Conservation (phyloP, 257 asterid genomes). For the Capsicum rhomboideum region DNA sequence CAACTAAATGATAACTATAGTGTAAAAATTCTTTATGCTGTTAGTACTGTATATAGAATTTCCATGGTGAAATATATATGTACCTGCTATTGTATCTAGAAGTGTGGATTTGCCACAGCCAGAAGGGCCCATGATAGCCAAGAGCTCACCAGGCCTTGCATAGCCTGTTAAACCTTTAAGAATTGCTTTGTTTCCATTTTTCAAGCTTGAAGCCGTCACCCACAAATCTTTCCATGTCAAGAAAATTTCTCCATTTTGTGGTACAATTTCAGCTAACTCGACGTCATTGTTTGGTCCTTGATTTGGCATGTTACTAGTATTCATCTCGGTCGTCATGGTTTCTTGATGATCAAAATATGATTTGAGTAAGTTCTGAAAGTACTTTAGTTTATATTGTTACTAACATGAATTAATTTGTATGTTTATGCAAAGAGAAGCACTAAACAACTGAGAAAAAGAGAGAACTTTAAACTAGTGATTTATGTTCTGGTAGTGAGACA, state of each 20-base stretch:
- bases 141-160: constrained; percentile 1
- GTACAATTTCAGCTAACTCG: neutral
- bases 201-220: constrained; percentile 15
- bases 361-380: neutral
- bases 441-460: neutral
- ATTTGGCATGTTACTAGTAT: neutral
- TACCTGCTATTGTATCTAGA: constrained; percentile 4
- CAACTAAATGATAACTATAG: neutral
- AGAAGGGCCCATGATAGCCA: constrained; percentile 13
- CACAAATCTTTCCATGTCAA: constrained; percentile 36
- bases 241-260: neutral
- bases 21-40: neutral
- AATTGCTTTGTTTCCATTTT: constrained; percentile 4
- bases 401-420: neutral
- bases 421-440: neutral
- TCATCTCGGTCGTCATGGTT: neutral
- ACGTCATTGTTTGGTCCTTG: neutral
- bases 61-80: neutral
- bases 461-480: neutral
- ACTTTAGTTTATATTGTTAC: neutral
- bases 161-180: constrained; percentile 11
- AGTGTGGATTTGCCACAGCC: constrained; percentile 12
- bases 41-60: neutral
- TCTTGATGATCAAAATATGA: neutral
- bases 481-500: neutral